Conservation (phyloP, 768 basidiomycete species). For the Naganishia antarctica region DNA sequence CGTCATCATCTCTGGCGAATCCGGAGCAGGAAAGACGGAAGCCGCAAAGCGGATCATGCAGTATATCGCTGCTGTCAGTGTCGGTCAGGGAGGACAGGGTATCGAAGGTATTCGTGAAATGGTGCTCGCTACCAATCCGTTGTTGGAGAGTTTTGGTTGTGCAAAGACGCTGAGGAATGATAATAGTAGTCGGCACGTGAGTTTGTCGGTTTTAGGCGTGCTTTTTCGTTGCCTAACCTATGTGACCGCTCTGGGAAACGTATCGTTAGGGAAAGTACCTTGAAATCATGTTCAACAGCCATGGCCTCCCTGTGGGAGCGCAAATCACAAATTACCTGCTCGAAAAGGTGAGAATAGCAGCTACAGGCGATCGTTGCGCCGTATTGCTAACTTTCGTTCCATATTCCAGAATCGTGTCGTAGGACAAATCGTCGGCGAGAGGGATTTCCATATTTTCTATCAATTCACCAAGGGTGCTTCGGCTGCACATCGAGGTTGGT, state of each 20-base stretch:
- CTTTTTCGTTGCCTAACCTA: neutral
- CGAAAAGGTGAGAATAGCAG: no score
- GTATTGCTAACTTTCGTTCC: neutral
- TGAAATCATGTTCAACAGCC: conserved; percentile 95
- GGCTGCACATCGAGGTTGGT: conserved; percentile 75
- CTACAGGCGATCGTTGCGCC: conserved; percentile 50
- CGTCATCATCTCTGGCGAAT: conserved; percentile 98
- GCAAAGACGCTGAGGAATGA: conserved; percentile 98
- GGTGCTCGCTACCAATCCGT: conserved; percentile 96
- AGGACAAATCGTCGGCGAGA: conserved; percentile 90
- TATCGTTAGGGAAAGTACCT: conserved; percentile 83
- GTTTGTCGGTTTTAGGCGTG: conserved; percentile 43
- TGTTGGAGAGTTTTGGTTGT: conserved; percentile 96
- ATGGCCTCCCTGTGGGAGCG: conserved; percentile 90
- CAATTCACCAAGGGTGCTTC: conserved; percentile 96
- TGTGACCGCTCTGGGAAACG: no score
- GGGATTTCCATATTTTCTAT: conserved; percentile 98
- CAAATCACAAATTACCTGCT: conserved; percentile 97
- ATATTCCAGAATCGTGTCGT: conserved; percentile 60
- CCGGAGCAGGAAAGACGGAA: conserved; percentile 98
- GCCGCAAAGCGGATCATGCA: conserved; percentile 99
- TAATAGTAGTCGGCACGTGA: conserved; percentile 94
- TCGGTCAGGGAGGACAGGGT: conserved; percentile 61
- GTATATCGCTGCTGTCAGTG: conserved; percentile 95
- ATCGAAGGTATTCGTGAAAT: conserved; percentile 99